Evolutionary conservation across 192 early-diverging fungal genomes (phyloP).

Genomic region (Coemansia sp.): DNA sequence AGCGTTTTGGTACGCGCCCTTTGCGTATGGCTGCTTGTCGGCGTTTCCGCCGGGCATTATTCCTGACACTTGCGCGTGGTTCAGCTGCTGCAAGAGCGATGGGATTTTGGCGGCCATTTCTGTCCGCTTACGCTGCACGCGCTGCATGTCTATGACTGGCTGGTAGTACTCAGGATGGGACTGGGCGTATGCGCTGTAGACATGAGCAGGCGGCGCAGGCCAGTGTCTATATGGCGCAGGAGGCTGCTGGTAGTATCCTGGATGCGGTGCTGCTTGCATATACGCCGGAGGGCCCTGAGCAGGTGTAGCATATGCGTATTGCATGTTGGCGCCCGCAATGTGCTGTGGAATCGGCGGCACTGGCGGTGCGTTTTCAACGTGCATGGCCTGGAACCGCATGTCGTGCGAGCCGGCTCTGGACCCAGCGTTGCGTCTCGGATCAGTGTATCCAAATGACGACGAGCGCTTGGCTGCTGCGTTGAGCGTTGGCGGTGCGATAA

Average conservation of each 20-base stretch:
- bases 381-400: constrained; percentile 1
- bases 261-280: constrained; percentile 1
- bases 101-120: constrained; percentile 39
- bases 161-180: not conserved
- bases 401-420: not conserved
- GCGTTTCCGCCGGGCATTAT: constrained; percentile 22
- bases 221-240: constrained; percentile 9
- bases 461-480: constrained; percentile 18
- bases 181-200: constrained; percentile 5
- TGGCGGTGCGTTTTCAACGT: constrained; percentile 17
- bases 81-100: constrained; percentile 49
- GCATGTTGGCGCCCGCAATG: not conserved
- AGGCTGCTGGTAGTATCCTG: constrained; percentile 1
- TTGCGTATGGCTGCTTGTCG: constrained; percentile 36
- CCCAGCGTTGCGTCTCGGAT: not conserved
- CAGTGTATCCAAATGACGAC: constrained; percentile 20
- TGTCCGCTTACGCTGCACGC: constrained; percentile 19
- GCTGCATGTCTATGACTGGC: constrained; percentile 15
- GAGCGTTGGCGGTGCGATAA: constrained; percentile 14
- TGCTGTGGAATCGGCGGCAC: constrained; percentile 42
- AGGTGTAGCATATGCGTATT: not conserved
- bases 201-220: not conserved
- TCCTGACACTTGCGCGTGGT: constrained; percentile 29
- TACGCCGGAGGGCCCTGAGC: constrained; percentile 5
- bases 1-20: constrained; percentile 45